phyloP scores from a whole-genome alignment of 2,329 filamentous ascomycete genomes.

The Lachnellula occidentalis region DNA sequence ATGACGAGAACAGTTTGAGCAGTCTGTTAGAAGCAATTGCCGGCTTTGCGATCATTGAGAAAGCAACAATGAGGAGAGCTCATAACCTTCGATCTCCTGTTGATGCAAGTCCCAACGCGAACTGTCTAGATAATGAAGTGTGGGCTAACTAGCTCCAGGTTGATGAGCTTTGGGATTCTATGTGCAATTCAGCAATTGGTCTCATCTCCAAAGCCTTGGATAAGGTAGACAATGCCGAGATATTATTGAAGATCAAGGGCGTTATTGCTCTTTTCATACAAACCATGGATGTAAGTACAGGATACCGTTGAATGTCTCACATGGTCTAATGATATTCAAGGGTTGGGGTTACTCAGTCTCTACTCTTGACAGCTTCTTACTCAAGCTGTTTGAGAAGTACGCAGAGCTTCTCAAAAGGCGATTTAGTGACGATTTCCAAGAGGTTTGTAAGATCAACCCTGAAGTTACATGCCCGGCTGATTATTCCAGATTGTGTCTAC shows the following conservation, averaged over 20 bases:
- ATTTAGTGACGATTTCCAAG: slow-evolving; percentile 94
- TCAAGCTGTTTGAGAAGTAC: slow-evolving; percentile 92
- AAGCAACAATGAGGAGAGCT: slow-evolving; percentile 81
- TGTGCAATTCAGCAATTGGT: slow-evolving; percentile 82
- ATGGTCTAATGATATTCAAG: slow-evolving; percentile 37
- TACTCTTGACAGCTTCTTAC: slow-evolving; percentile 74
- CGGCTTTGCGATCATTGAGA: slow-evolving; percentile 94
- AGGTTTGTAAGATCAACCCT: slow-evolving; percentile 45
- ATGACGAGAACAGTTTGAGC: slow-evolving; percentile 86
- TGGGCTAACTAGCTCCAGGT: slow-evolving; percentile 48
- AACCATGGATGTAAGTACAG: slow-evolving; percentile 78
- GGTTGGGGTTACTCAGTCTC: slow-evolving; percentile 86
- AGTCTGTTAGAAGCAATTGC: slow-evolving; percentile 89
- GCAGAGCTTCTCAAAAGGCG: slow-evolving; percentile 82
- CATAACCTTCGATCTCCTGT: slow-evolving; percentile 75
- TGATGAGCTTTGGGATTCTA: slow-evolving; percentile 98
- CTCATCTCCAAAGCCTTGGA: slow-evolving; percentile 75
- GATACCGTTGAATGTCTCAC: neutral
- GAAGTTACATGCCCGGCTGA: slow-evolving; percentile 10
- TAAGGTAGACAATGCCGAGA: slow-evolving; percentile 80
- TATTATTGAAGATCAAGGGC: slow-evolving; percentile 90
- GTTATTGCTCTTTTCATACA: slow-evolving; percentile 92
- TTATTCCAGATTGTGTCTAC: slow-evolving; percentile 64
- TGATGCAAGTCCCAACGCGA: slow-evolving; percentile 55
- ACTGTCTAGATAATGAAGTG: neutral